phyloP scores from a whole-genome alignment of 2,329 filamentous ascomycete genomes.

The Exophiala sideris region DNA sequence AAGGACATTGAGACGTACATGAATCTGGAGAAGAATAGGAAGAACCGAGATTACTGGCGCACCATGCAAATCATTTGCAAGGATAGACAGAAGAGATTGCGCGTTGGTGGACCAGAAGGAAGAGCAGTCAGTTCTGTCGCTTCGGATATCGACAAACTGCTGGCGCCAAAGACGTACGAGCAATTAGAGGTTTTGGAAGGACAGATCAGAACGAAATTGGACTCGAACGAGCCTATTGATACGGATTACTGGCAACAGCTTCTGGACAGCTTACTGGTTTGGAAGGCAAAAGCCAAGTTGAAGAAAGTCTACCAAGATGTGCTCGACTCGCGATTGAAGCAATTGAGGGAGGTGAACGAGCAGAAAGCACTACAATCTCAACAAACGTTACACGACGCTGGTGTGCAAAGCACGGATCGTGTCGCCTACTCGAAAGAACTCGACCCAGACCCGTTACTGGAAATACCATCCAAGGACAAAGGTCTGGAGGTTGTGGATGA shows the following conservation, averaged over 20 bases:
- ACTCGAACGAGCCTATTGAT: constrained; percentile 87
- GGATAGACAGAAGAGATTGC: constrained; percentile 67
- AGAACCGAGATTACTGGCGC: constrained; percentile 85
- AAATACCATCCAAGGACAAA: constrained; percentile 63
- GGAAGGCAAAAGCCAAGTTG: constrained; percentile 86
- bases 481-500: constrained; percentile 55
- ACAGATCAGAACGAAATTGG: constrained; percentile 81
- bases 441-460: constrained; percentile 65
- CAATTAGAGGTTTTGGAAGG: constrained; percentile 82
- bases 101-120: constrained; percentile 58
- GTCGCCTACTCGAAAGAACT: constrained; percentile 45
- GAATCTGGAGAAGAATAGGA: constrained; percentile 71
- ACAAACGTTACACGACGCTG: constrained; percentile 39
- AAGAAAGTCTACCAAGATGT: constrained; percentile 74
- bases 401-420: neutral
- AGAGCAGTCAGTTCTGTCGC: constrained; percentile 78
- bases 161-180: constrained; percentile 78
- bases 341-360: constrained; percentile 64
- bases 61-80: constrained; percentile 81
- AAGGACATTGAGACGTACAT: constrained; percentile 78
- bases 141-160: constrained; percentile 80
- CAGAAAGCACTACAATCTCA: constrained; percentile 55
- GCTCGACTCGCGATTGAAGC: constrained; percentile 63
- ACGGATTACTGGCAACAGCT: constrained; percentile 97
- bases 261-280: constrained; percentile 76